Evolutionary conservation across 768 basidiomycete species (phyloP).

Genomic region (Pulveroboletus sp.): DNA sequence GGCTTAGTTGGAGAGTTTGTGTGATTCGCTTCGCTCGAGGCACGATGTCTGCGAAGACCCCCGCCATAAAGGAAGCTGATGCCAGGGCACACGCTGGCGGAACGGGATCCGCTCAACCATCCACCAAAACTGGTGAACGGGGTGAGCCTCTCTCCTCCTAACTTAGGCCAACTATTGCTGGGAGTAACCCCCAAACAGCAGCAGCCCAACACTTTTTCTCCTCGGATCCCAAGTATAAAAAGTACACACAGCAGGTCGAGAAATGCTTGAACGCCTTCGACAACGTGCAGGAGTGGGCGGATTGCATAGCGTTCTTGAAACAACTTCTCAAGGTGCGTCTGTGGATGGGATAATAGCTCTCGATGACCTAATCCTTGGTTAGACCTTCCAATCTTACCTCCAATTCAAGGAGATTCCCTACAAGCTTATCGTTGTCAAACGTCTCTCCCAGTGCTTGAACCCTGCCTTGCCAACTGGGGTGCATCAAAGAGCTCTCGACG

Average conservation of each 20-base stretch:
- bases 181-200: conserved; percentile 29
- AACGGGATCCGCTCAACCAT: conserved; percentile 8
- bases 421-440: conserved; percentile 91
- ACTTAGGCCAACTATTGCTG: background rate
- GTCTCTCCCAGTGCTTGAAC: conserved; percentile 92
- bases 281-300: conserved; percentile 97
- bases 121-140: conserved; percentile 26
- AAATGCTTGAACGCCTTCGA: conserved; percentile 91
- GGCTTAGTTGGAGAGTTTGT: conserved; percentile 3
- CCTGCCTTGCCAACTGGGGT: conserved; percentile 97
- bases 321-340: conserved; percentile 76
- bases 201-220: conserved; percentile 53
- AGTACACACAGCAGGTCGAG: conserved; percentile 89
- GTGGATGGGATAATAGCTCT: background rate
- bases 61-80: conserved; percentile 17
- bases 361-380: conserved; percentile 2
- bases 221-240: conserved; percentile 90
- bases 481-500: conserved; percentile 93
- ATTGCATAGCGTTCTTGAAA: conserved; percentile 96
- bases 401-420: conserved; percentile 96
- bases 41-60: conserved; percentile 18
- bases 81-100: conserved; percentile 7
- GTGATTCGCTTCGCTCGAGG: conserved; percentile 15
- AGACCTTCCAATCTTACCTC: conserved; percentile 92
- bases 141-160: conserved; percentile 21